Evolutionary conservation across 2,329 filamentous ascomycete species (phyloP).

Genomic region (Exophiala sp.): DNA sequence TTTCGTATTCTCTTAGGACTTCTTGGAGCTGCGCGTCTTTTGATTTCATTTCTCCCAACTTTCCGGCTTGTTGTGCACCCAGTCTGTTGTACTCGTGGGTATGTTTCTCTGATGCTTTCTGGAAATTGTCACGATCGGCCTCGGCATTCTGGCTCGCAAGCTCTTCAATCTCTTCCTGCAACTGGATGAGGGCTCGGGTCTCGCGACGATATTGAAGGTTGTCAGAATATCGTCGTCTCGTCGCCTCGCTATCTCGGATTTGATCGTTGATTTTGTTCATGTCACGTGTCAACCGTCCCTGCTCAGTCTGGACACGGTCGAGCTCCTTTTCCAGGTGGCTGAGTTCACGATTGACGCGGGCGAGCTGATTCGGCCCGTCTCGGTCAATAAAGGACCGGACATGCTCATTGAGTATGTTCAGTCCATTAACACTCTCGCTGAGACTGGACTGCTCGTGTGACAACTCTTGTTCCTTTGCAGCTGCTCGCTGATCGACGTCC

Average conservation of each 20-base stretch:
- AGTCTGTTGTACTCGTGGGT: constrained; percentile 67
- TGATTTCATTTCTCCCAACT: constrained; percentile 74
- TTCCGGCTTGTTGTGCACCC: constrained; percentile 67
- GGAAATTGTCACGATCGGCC: constrained; percentile 74
- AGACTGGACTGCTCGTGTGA: constrained; percentile 69
- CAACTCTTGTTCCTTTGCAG: constrained; percentile 67
- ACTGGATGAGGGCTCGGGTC: constrained; percentile 62
- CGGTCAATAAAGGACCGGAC: constrained; percentile 76
- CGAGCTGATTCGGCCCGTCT: constrained; percentile 69
- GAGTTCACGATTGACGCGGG: constrained; percentile 66
- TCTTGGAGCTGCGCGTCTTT: constrained; percentile 77
- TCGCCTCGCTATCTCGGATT: constrained; percentile 73
- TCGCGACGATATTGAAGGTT: constrained; percentile 84
- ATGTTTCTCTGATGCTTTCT: constrained; percentile 63
- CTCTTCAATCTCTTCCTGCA: constrained; percentile 67
- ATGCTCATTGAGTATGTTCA: constrained; percentile 70
- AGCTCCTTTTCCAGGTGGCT: constrained; percentile 65
- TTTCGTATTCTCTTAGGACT: constrained; percentile 74
- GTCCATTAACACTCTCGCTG: constrained; percentile 69
- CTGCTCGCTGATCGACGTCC: constrained; percentile 68
- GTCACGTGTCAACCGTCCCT: constrained; percentile 62
- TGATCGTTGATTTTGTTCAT: constrained; percentile 76
- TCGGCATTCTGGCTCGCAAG: constrained; percentile 77
- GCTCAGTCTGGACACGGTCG: constrained; percentile 62
- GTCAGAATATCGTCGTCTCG: constrained; percentile 81